Evolutionary conservation across 192 early-diverging fungal species (phyloP).

Genomic region (Coemansia erecta): DNA sequence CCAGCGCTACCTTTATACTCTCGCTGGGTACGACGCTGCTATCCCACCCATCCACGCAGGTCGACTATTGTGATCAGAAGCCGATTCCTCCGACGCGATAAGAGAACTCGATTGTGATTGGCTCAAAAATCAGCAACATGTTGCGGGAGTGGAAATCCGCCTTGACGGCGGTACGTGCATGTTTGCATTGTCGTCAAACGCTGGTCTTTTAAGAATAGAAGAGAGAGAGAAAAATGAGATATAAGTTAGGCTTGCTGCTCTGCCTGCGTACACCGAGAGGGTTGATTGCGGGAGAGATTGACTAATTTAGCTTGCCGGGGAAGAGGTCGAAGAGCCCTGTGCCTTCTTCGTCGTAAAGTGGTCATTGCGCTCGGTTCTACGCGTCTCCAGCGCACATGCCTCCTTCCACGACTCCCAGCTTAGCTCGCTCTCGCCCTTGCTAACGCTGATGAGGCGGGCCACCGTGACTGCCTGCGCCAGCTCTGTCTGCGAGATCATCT

Average conservation of each 20-base stretch:
- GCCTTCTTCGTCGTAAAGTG: slow-evolving; percentile 1
- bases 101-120: slow-evolving; percentile 4
- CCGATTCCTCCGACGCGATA: slow-evolving; percentile 6
- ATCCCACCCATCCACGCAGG: neutral
- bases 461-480: slow-evolving; percentile 44
- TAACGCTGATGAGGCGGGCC: slow-evolving; percentile 43
- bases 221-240: too few relatives aligned
- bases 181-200: too few relatives aligned
- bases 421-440: slow-evolving; percentile 41
- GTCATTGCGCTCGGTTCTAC: slow-evolving; percentile 23
- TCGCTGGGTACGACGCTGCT: neutral
- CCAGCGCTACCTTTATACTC: slow-evolving; percentile 4
- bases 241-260: too few relatives aligned
- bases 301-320: too few relatives aligned
- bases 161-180: too few relatives aligned
- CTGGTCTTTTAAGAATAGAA: too few relatives aligned
- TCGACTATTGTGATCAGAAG: neutral
- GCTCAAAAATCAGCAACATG: neutral
- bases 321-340: neutral
- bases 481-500: slow-evolving; percentile 48
- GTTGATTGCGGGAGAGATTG: too few relatives aligned
- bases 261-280: too few relatives aligned
- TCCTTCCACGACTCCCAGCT: slow-evolving; percentile 44
- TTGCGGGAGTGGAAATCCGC: too few relatives aligned
- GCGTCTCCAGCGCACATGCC: slow-evolving; percentile 30